Evolutionary conservation across 345 rosid genomes (phyloP).

Genomic region (Kandelia obovata): DNA sequence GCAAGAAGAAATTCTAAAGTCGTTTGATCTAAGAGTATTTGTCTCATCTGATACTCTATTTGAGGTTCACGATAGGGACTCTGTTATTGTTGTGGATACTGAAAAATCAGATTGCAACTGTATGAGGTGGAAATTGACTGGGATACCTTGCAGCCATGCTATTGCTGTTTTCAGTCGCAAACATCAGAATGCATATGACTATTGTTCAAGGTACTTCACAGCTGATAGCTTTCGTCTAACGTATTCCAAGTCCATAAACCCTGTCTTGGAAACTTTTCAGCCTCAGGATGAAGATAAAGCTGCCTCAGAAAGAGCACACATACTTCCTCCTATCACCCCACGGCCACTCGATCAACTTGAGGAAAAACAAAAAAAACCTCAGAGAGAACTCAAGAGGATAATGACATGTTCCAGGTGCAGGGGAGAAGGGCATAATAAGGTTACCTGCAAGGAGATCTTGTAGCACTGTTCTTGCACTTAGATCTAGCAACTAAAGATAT

Average conservation of each 20-base stretch:
- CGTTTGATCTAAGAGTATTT: constrained; percentile 47
- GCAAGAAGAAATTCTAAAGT: constrained; percentile 51
- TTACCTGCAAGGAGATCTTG: constrained; percentile 60
- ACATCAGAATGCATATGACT: constrained; percentile 47
- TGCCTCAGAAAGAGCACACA: constrained; percentile 38
- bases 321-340: constrained; percentile 57
- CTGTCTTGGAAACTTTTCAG: constrained; percentile 26
- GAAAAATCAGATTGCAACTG: constrained; percentile 64
- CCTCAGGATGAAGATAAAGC: constrained; percentile 30
- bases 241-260: constrained; percentile 48
- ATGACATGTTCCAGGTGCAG: constrained; percentile 71
- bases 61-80: constrained; percentile 69
- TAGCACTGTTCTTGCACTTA: constrained; percentile 16
- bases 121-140: constrained; percentile 59
- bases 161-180: constrained; percentile 1
- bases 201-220: constrained; percentile 57
- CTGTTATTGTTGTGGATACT: constrained; percentile 67
- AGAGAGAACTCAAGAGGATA: constrained; percentile 45
- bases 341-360: constrained; percentile 44
- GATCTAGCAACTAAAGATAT: constrained; percentile 51
- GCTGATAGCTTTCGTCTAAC: constrained; percentile 51
- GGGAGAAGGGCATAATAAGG: constrained; percentile 80
- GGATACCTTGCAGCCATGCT: constrained; percentile 83
- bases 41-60: constrained; percentile 77
- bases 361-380: constrained; percentile 39